These are phyloP conservation scores for Echria macrotheca DNA, from an alignment of 495 filamentous ascomycete species.

Conservation along the genomic window DNA sequence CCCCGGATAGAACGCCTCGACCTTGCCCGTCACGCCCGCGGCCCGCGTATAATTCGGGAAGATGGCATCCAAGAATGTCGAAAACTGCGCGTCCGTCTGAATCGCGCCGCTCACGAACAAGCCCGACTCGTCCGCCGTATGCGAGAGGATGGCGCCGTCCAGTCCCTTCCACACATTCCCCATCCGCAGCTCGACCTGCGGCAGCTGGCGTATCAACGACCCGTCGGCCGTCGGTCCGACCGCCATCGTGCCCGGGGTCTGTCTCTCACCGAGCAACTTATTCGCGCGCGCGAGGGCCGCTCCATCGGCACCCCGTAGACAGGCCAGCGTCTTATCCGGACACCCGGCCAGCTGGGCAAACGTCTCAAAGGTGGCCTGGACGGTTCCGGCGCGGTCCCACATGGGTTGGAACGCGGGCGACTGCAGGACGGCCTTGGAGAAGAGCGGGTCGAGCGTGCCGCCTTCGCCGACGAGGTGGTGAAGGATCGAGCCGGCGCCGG, in stretches of 20 bases:
- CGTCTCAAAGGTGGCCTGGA: conserved; percentile 36
- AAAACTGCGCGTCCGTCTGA: conserved; percentile 48
- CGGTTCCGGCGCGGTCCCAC: conserved; percentile 35
- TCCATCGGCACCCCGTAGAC: conserved; percentile 35
- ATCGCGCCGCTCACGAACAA: conserved; percentile 40
- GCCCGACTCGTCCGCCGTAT: conserved; percentile 36
- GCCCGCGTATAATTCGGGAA: conserved; percentile 33
- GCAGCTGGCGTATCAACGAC: conserved; percentile 39
- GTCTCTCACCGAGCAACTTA: conserved; percentile 25
- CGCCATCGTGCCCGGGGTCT: conserved; percentile 35
- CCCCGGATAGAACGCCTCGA: conserved; percentile 33
- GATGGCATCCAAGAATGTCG: conserved; percentile 39
- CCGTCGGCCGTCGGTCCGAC: conserved; percentile 44
- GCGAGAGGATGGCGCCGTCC: conserved; percentile 36
- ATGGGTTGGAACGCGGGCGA: conserved; percentile 43
- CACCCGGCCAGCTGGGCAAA: conserved; percentile 45
- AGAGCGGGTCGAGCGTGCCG: conserved; percentile 43
- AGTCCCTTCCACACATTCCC: conserved; percentile 40
- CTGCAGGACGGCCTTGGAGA: conserved; percentile 41
- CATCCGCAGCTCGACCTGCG: conserved; percentile 35
- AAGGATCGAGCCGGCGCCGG: conserved; percentile 58
- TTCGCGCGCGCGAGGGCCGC: conserved; percentile 38
- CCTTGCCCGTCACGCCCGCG: conserved; percentile 25
- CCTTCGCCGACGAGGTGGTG: conserved; percentile 61
- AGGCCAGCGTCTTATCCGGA: conserved; percentile 36